Base-by-base conservation (phyloP, 2,329 filamentous ascomycete species). In the Ophiostoma angusticollis region DNA sequence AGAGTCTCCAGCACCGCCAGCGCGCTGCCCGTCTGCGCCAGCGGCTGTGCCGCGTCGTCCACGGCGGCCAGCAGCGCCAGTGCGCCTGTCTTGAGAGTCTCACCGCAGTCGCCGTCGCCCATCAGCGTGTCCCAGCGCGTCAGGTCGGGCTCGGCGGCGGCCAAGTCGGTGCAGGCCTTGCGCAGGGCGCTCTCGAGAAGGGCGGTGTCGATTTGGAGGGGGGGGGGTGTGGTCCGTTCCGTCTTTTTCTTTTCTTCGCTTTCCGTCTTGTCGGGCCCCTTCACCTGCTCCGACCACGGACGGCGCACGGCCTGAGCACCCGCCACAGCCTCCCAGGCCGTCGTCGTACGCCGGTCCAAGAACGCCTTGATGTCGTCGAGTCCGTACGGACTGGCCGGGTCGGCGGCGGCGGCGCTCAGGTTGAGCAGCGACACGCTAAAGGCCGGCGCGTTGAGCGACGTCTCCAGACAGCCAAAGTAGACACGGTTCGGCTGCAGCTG, bases 341-440 rank as follows among this genome's bases (percentile, higher is more conserved):
- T 72, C 51, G 74, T 72, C 0, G 77, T 79, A 33, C 66, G 71
- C 21, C 65, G 64, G 52, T 84, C 80, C n/a, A 80, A 64, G 45
- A 83, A 71, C 14, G 62, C 59, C 45, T 80, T 67, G 59, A 83
- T 70, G 9, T 76, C 65, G 2, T 60, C 62, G 25, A 53, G 55
- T 0, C 64, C 63, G 52, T 70, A 71, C 2, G 57, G 47, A 50
- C 61, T 66, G n/a, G 27, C 37, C 6, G 31, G n/a, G 42, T 59
- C 60, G 35, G 51, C 50, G 0, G 68, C 62, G 0, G 65, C 62
- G 1, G 61, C 63, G 0, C 67, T 65, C 28, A 76, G 52, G 53
- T 78, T 81, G 50, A 81, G 59, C 35, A 84, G 49, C 4, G 77
- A 80, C 6, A 84, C 67, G 12, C 74, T 80, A 51, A 84, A 84